These are phyloP conservation scores for Leptographium flavum DNA, from an alignment of 2,329 filamentous ascomycete genomes.

Conservation along the genomic window DNA sequence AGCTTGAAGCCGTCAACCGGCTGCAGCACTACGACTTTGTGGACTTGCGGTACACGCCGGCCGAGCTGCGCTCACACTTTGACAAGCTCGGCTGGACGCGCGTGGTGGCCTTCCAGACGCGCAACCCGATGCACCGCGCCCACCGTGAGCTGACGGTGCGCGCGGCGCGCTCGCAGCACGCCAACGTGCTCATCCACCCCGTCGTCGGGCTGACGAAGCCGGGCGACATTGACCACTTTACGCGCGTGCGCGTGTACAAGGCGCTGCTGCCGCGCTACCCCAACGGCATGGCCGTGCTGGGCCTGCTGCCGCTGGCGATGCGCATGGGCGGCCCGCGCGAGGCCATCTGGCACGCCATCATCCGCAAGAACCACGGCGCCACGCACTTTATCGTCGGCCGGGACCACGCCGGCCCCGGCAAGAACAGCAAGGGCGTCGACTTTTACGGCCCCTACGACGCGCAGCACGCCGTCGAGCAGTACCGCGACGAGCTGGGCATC, in stretches of 20 bases:
- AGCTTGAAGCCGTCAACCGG: conserved; percentile 87
- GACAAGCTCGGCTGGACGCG: conserved; percentile 98
- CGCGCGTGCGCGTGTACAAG: conserved; percentile 96
- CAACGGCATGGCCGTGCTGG: conserved; percentile 96
- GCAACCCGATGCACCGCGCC: conserved; percentile 98
- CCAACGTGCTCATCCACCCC: conserved; percentile 97
- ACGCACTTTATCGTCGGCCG: conserved; percentile 99
- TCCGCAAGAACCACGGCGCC: conserved; percentile 98
- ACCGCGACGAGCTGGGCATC: conserved; percentile 91
- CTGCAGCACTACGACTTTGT: conserved; percentile 99
- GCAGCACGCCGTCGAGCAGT: conserved; percentile 91
- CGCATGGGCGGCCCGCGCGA: conserved; percentile 97
- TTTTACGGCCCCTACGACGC: conserved; percentile 98
- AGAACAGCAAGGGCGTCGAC: conserved; percentile 93
- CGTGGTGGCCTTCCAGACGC: conserved; percentile 97
- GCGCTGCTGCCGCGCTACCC: conserved; percentile 91
- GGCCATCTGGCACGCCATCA: conserved; percentile 99
- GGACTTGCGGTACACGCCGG: conserved; percentile 84
- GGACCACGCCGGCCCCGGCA: conserved; percentile 94
- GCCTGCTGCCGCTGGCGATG: conserved; percentile 92
- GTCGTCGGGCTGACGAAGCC: conserved; percentile 98
- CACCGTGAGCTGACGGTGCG: conserved; percentile 96
- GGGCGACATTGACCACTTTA: conserved; percentile 99
- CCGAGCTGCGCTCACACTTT: conserved; percentile 90
- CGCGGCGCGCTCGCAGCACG: conserved; percentile 86